Conservation (phyloP, 371 early-diverging fungal species). For the Apophysomyces trapeziformis region DNA sequence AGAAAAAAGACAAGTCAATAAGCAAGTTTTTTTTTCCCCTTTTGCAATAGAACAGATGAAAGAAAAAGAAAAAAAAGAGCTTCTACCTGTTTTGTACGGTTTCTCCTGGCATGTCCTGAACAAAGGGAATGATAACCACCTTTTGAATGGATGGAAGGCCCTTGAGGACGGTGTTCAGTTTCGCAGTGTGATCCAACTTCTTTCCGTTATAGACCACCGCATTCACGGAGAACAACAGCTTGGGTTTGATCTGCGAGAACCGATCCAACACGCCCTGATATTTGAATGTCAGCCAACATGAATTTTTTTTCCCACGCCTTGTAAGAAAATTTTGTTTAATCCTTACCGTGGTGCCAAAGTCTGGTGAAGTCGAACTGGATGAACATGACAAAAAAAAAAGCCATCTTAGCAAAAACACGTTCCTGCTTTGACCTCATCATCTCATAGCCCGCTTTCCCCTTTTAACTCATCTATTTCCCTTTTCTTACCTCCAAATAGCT, state of each 20-base stretch:
- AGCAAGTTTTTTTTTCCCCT: conserved; percentile 32
- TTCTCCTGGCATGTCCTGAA: conserved; percentile 25
- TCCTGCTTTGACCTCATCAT: no score
- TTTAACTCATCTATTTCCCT: not conserved
- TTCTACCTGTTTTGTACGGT: conserved; percentile 22
- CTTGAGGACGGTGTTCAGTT: conserved; percentile 72
- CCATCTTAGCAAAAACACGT: no score
- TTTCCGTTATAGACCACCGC: conserved; percentile 91
- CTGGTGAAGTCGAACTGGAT: conserved; percentile 84
- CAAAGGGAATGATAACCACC: conserved; percentile 82
- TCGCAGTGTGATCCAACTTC: conserved; percentile 78
- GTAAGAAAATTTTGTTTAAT: conserved; percentile 6
- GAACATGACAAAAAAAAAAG: not conserved
- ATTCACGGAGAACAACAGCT: conserved; percentile 90
- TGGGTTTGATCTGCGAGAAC: conserved; percentile 94
- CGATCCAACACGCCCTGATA: conserved; percentile 90
- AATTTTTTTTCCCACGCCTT: conserved; percentile 15
- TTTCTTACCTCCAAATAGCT: conserved; percentile 89
- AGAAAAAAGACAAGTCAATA: conserved; percentile 10
- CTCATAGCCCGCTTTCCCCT: not conserved
- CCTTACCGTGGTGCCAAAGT: conserved; percentile 85
- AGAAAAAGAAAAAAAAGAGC: conserved; percentile 5
- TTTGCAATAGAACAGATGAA: conserved; percentile 19
- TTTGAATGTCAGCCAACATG: not conserved
- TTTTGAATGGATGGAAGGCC: conserved; percentile 65